Base-by-base conservation (phyloP, 345 rosid species). In the Luvunga scandens region DNA sequence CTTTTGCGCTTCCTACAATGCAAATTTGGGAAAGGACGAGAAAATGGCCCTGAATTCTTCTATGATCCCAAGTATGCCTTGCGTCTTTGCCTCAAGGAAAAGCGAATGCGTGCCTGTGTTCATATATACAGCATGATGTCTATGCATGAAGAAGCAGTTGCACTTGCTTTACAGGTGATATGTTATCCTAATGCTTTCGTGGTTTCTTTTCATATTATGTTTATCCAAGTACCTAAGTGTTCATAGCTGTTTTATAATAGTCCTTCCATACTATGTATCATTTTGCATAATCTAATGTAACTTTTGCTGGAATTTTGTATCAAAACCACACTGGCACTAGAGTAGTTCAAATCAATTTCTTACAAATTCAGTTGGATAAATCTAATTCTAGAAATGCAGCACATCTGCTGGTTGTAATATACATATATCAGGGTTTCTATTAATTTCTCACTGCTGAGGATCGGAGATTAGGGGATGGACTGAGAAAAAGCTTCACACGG, bases 141-240 rank as follows among this genome's bases (percentile, higher is more conserved):
- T 80, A 96, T 94, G 98, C 95, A 94, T 80, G 99, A 96, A 90
- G 99, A 96, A 86, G 99, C 99, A 69, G 98, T 94, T 89, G 98
- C 97, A 72, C 97, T 96, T 81, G 98, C 99, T 86, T 85, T 96
- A 76, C 97, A 94, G 99, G 99, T 96, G 66, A 84, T 59, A 36
- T 8, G 72, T 42, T 70, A 33, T 72, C 72, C 69, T 61, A 8
- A 71, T 69, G 28, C 28, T 67, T 63, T 24, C 45, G 30, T 31
- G 10, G 25, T 77, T 75, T 30, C 19, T 62, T 61, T 48, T 71
- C 61, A 31, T 50, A 73, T 69, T 60, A 33, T 60, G 38, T 55
- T 33, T 56, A 66, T 65, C 62, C 42, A 25, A 71, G 62, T 18
- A 27, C 14, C 28, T 61, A 25, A 9, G 38, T 66, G 19, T 74